Conservation (phyloP, 2,329 filamentous ascomycete genomes). For the Fusarium sp. region DNA sequence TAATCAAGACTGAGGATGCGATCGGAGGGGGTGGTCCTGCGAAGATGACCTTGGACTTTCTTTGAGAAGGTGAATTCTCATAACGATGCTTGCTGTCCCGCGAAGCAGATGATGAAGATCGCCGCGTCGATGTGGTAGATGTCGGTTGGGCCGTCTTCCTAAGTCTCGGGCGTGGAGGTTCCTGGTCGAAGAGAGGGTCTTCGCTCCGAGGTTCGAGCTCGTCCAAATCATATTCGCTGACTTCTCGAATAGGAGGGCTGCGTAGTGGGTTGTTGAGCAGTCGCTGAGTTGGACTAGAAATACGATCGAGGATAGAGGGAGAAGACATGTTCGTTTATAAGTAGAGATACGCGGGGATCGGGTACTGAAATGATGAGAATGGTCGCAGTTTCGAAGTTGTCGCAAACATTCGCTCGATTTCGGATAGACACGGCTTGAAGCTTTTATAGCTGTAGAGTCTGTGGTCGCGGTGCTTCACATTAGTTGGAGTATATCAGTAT, state of each 20-base stretch:
- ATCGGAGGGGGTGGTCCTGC: constrained; percentile 62
- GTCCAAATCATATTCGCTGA: constrained; percentile 51
- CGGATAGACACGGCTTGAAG: constrained; percentile 13
- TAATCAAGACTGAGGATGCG: constrained; percentile 52
- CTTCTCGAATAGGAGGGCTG: constrained; percentile 34
- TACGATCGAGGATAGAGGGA: constrained; percentile 41
- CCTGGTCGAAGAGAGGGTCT: constrained; percentile 37
- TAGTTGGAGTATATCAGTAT: neutral
- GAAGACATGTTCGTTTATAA: constrained; percentile 39
- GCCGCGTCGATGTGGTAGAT: constrained; percentile 6
- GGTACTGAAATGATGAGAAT: neutral
- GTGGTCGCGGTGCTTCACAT: neutral
- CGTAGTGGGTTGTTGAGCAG: constrained; percentile 43
- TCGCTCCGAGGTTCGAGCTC: constrained; percentile 51
- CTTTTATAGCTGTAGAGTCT: neutral
- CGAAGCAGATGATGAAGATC: constrained; percentile 27
- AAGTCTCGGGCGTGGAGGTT: constrained; percentile 35
- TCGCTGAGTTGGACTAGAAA: constrained; percentile 37
- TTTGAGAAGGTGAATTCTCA: constrained; percentile 46
- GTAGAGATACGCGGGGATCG: neutral
- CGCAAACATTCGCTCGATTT: constrained; percentile 14
- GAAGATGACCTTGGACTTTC: constrained; percentile 52
- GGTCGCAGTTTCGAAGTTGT: constrained; percentile 4
- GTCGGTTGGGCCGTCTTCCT: constrained; percentile 21
- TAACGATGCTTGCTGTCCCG: constrained; percentile 42